Base-by-base conservation (phyloP, 179 eudicot species). In the Drosera spatulata region DNA sequence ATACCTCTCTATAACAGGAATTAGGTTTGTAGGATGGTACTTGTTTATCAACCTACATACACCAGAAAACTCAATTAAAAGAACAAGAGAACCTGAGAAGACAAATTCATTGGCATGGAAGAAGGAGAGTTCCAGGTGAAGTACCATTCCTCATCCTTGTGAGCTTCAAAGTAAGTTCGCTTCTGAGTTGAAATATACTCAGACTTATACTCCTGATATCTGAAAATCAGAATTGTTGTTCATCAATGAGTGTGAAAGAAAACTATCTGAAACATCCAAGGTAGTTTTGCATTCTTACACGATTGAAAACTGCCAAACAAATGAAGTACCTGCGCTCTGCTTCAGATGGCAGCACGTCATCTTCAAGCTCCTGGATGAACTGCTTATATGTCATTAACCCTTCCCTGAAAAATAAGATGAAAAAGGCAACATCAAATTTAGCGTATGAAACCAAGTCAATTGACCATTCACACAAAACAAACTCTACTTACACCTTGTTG, bases 281-380 rank as follows among this genome's bases (percentile, higher is more conserved):
- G 33, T 22, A 22, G 33, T 22, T 22, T 22, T 22, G 33, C 33
- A 22, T 22, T 22, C 33, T 53, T 12, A 53, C 37, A n/a, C 7
- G 4, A 55, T 9, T 1, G 8, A 33, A 11, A 39, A 57, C 12
- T 39, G 10, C 3, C 33, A 33, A 11, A 39, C 51, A 55, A 4
- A 48, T 51, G 41, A 43, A 45, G 39, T 75, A 94, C 97, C 99
- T 94, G 67, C 91, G 96, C 72, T 94, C 99, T 38, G 99, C 99
- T 81, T 94, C 99, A 66, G 91, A 59, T 42, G 97, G 99, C 41
- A 87, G 61, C 57, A 94, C 77, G 77, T 94, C 99, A 72, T 94
- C 99, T 80, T 94, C 99, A 74, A 94, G 99, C 75, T 94, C 99
- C 77, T 94, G 99, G 72, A 94, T 94, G 61, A 94, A 94, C 74